Evolutionary conservation across 148 eudicot species (phyloP).

Genomic region (Vaccinium vitisidaea): DNA sequence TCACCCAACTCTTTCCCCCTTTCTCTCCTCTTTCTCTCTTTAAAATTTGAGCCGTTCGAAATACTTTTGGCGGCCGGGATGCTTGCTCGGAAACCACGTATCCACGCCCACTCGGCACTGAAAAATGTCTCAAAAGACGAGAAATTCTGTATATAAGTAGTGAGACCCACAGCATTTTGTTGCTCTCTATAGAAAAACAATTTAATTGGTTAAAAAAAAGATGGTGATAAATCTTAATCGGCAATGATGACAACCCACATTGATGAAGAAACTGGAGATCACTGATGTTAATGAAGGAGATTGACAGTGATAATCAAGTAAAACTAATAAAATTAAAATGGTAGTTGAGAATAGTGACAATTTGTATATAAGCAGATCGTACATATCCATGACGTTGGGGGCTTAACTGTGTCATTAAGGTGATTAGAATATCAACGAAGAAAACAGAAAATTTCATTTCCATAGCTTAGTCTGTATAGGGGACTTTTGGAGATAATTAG

Average conservation of each 20-base stretch:
- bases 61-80: no score
- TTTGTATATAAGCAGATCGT: no score
- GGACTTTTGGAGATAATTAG: not conserved
- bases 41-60: no score
- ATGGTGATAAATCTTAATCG: not conserved
- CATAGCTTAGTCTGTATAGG: no score
- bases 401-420: not conserved
- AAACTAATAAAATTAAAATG: not conserved
- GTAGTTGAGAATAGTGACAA: not conserved
- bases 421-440: not conserved
- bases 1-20: no score
- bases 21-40: no score
- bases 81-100: no score
- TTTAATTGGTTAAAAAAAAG: not conserved
- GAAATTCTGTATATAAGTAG: not conserved
- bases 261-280: not conserved
- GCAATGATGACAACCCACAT: not conserved
- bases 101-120: no score
- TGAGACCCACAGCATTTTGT: not conserved
- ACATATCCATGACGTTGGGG: not conserved
- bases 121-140: no score
- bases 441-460: not conserved
- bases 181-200: not conserved
- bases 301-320: not conserved
- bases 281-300: not conserved